phyloP scores from a whole-genome alignment of 1,284 basidiomycete genomes.

The Pisolithus thermaeus region DNA sequence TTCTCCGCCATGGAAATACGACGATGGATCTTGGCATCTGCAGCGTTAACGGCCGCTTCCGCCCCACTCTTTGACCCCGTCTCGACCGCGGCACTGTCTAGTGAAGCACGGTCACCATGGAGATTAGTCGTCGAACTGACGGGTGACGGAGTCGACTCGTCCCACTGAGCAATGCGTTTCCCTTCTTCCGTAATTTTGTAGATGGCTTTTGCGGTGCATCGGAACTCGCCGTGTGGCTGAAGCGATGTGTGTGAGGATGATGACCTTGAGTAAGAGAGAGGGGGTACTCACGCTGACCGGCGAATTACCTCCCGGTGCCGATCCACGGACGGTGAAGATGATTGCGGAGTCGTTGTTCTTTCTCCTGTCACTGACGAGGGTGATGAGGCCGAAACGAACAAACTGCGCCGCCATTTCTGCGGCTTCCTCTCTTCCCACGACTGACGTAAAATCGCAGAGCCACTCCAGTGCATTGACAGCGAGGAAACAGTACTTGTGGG shows the following conservation, averaged over 20 bases:
- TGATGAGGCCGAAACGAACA: constrained; percentile 89
- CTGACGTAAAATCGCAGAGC: constrained; percentile 96
- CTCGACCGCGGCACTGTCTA: constrained; percentile 36
- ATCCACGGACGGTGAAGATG: constrained; percentile 85
- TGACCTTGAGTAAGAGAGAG: constrained; percentile 7
- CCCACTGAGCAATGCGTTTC: constrained; percentile 79
- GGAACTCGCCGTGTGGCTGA: constrained; percentile 89
- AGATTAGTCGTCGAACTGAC: constrained; percentile 62
- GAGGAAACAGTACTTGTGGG: constrained; percentile 78
- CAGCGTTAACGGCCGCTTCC: constrained; percentile 32
- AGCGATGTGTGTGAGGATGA: constrained; percentile 13
- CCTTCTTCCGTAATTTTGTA: constrained; percentile 95
- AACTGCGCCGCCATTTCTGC: constrained; percentile 98
- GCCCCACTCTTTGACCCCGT: constrained; percentile 36
- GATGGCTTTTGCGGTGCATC: constrained; percentile 89
- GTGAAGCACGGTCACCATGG: constrained; percentile 35
- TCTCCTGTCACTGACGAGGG: constrained; percentile 80
- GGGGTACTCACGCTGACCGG: constrained; percentile 57
- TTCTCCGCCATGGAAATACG: constrained; percentile 76
- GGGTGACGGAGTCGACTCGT: constrained; percentile 53
- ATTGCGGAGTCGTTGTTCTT: constrained; percentile 85
- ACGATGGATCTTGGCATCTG: constrained; percentile 68
- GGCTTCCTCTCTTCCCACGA: constrained; percentile 93
- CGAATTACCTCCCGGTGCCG: constrained; percentile 65
- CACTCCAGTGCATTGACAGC: constrained; percentile 90